Evolutionary conservation across 139 green algal species (phyloP), one percentile per base, ranked within the genome.

Genomic region (Chlamydomonas sp.): DNA sequence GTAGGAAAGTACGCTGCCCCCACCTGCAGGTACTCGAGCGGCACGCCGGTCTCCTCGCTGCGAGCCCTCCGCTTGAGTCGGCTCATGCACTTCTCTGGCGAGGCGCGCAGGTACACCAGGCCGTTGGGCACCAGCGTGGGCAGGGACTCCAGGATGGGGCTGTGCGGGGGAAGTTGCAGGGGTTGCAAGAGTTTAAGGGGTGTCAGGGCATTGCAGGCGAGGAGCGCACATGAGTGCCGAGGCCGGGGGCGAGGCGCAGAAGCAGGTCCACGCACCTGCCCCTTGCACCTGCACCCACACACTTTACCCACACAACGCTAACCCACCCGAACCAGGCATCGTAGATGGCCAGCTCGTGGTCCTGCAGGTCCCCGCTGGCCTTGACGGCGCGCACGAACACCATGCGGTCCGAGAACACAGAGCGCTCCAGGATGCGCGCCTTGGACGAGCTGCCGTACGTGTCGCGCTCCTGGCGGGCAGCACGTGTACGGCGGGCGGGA

Each of bases 351-450:
- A 99, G 89, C 92, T 99, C 97, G 79, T 98, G 95, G 77, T 98
- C 95, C 20, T 87, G 90, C 91, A 99, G 96, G 87, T 90, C 96
- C 66, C 96, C 91, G 16, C 88, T 88, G 62, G 97, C 93, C 73
- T 98, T 93, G 83, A 98, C 95, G 1, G 97, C 95, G 17, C 95
- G 91, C 86, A 99, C 98, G 95, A 99, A 99, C 31, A 99, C 97
- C 96, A 99, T 98, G 60, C 98, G 93, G 88, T 99, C 98, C 66
- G 92, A 96, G 93, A 99, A 99, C n/a, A 99, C 95, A 18, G 90
- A 97, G 58, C 98, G 94, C 92, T 99, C 98, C 89, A 99, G 90
- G 66, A 99, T 88, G 1, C 97, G 92, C 20, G 98, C 91, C 31
- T 90, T 90, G 74, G 91, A 92, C 1, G 58, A 60, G 3, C 64